Conservation (phyloP, 179 eudicot genomes). For the Carnegiea gigantea region DNA sequence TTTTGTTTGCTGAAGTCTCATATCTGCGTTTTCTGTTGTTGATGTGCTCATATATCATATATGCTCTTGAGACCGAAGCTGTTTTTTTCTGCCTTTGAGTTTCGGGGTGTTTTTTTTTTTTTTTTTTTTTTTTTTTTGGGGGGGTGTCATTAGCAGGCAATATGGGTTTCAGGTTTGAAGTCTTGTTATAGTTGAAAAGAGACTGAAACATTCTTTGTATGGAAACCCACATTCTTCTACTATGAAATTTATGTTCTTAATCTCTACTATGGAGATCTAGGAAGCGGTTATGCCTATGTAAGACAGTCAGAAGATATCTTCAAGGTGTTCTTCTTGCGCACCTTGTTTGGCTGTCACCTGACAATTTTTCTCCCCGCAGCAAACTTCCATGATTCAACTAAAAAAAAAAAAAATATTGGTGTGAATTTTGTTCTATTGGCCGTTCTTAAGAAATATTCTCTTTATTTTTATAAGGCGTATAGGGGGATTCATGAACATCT, state of each 20-base stretch:
- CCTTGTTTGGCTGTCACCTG: no score
- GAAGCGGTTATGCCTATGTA: background rate
- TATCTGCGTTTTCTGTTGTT: background rate
- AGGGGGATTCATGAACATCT: no score
- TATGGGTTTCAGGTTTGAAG: background rate
- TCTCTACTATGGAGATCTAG: background rate
- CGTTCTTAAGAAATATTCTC: no score
- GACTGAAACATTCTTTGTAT: conserved; percentile 2
- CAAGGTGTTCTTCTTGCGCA: no score
- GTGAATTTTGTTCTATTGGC: no score
- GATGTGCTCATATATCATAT: background rate
- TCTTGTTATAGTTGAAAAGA: background rate
- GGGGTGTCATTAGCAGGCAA: no score
- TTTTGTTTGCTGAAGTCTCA: conserved; percentile 46
- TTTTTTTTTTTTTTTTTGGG: no score
- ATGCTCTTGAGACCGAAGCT: background rate
- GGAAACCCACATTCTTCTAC: background rate
- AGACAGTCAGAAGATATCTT: background rate
- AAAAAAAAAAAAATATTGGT: no score
- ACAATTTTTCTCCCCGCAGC: no score
- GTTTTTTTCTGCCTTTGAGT: background rate
- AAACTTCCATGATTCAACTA: no score
- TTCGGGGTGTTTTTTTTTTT: no score
- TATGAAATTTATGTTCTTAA: background rate
- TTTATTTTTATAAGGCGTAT: no score